A percentile compares a stretch with the other conserved stretches of the same genome.
phyloP scores from a whole-genome alignment of 2,329 filamentous ascomycete genomes.

The Microsporum audouinii region DNA sequence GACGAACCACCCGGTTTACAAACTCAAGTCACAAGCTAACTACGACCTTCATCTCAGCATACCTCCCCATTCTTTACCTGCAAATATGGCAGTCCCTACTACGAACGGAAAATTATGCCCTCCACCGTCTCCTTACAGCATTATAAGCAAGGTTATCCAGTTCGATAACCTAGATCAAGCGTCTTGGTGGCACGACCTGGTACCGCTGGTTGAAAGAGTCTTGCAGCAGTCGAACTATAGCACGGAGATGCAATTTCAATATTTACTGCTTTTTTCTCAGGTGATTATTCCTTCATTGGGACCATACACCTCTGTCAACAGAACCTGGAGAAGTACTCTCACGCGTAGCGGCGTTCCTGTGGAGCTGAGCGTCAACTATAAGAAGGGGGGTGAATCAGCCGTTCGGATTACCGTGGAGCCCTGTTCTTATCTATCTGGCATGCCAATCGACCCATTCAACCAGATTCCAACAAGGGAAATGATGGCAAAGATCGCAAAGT shows the following conservation, averaged over 20 bases:
- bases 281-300: conserved; percentile 15
- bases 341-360: conserved; percentile 8
- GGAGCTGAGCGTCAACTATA: conserved; percentile 12
- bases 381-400: neutral
- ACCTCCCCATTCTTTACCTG: neutral
- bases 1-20: neutral
- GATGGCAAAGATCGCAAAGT: neutral
- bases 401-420: conserved; percentile 11
- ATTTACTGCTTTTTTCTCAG: conserved; percentile 12
- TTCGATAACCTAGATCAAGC: conserved; percentile 10
- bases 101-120: neutral
- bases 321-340: neutral
- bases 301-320: conserved; percentile 7
- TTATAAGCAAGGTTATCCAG: neutral
- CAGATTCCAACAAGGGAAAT: conserved; percentile 1
- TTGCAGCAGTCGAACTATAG: conserved; percentile 12
- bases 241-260: conserved; percentile 13
- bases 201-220: conserved; percentile 12
- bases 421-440: neutral
- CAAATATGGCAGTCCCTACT: neutral
- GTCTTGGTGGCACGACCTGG: conserved; percentile 17
- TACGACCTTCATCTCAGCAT: neutral
- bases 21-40: neutral
- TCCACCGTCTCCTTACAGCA: neutral
- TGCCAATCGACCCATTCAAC: conserved; percentile 9